Evolutionary conservation across 768 basidiomycete genomes (phyloP).

Genomic region (Boletus sp.): DNA sequence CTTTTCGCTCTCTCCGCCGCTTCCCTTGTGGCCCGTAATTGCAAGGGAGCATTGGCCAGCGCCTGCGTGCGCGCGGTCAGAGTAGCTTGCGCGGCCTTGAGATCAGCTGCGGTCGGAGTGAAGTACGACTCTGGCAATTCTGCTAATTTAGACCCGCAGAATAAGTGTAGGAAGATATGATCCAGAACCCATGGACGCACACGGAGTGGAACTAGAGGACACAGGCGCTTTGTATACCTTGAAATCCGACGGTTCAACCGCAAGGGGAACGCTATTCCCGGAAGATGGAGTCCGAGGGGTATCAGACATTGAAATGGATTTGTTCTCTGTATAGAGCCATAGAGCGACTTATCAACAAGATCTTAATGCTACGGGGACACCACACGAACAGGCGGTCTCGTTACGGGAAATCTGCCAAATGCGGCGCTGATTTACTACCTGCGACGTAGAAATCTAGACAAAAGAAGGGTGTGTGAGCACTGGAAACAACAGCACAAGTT

Average conservation of each 20-base stretch:
- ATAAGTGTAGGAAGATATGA: constrained; percentile 4
- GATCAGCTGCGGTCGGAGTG: constrained; percentile 64
- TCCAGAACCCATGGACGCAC: constrained; percentile 31
- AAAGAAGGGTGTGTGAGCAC: constrained; percentile 7
- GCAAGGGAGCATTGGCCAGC: constrained; percentile 67
- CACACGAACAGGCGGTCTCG: constrained; percentile 10
- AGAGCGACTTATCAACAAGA: constrained; percentile 15
- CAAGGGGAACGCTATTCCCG: not conserved
- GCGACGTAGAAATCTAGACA: not conserved
- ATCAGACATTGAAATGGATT: constrained; percentile 26
- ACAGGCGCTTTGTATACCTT: constrained; percentile 49
- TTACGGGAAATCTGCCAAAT: constrained; percentile 2
- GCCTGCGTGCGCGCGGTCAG: constrained; percentile 59
- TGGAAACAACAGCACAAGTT: not conserved
- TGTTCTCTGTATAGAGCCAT: constrained; percentile 13
- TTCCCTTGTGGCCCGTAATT: constrained; percentile 60
- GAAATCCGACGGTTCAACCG: constrained; percentile 29
- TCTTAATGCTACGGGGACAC: constrained; percentile 8
- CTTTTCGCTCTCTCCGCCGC: constrained; percentile 55
- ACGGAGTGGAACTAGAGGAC: constrained; percentile 24
- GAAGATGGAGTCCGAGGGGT: constrained; percentile 7
- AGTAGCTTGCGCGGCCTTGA: constrained; percentile 63
- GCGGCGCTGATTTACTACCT: not conserved
- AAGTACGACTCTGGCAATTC: constrained; percentile 73
- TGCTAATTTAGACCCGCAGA: constrained; percentile 29